Base-by-base conservation (phyloP, 2,329 filamentous ascomycete genomes). In the Trichoderma koningiopsis region DNA sequence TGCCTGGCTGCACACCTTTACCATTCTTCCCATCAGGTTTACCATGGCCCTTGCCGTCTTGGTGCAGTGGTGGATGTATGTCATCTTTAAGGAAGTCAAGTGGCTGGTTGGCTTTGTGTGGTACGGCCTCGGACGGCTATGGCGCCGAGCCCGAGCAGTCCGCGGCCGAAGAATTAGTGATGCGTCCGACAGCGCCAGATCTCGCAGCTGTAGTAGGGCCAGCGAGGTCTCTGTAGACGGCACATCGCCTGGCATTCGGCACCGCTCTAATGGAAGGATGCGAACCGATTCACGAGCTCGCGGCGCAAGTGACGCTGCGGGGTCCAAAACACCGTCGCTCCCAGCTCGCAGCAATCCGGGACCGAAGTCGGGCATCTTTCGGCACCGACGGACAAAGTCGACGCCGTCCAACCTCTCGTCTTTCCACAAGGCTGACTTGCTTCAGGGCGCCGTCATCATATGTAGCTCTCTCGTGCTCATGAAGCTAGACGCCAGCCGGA, bases 1-100 rank as follows among this genome's bases (percentile, higher is more conserved):
- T 78, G 92, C 95, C 1, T 99, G 95, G 94, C 87, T 99, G 1
- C 96, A 97, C 81, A 96, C 93, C 0, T 96, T 99, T 75, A 99
- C 96, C 0, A 97, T 99, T 56, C 83, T 99, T 0, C 96, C 96
- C 0, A 86, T 99, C 70, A 88, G 96, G 2, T 98, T 99, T 74
- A 79, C 92, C 66, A 91, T 94, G 70, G 95, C 96, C 0, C 75
- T 95, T 0, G 88, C 88, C 24, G 89, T 98, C 2, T 81, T 99
- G 31, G 79, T 89, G 11, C 86, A 88, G 70, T 98, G 94, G 86
- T 97, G 93, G 92, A 85, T 80, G 2, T 88, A 91, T 40, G 87
- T 94, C 27, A 73, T 95, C 2, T 84, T 84, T 5, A 91, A 90
- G 72, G 95, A 98, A 78, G 83, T 85, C 1, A 85, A 84, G 4